Base-by-base conservation (phyloP, 768 basidiomycete species). In the Clathrus columnatus region DNA sequence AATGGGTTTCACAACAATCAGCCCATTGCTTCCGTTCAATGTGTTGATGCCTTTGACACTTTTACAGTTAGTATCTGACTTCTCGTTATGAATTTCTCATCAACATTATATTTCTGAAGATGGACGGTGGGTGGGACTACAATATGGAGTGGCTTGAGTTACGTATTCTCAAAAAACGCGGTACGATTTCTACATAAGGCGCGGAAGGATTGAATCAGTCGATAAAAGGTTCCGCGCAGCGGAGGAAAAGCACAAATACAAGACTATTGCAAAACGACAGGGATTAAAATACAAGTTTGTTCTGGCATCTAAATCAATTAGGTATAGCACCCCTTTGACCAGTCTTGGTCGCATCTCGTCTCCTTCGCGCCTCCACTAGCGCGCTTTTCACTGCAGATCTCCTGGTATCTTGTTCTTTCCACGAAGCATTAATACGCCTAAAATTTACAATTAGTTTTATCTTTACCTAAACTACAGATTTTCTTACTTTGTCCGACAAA, bases 91-190 rank as follows among this genome's bases (percentile, higher is more conserved):
- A 7, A 41, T n/a, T n/a, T 48, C 42, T 54, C 46, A 54, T 45
- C 20, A 52, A 18, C 42, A 14, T 29, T 18, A 26, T 26, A n/a
- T 55, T 20, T 20, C 16, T 23, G 7, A 54, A 98, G 95, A 65
- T 87, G 78, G 79, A 74, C 84, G 0, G 95, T 98, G 1, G 95
- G 87, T 0, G 79, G 79, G 4, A 96, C 95, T 6, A 99, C 95
- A 1, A 72, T 97, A 24, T 91, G 87, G 85, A 94, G 91, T 61
- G 95, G 95, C 10, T 63, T 87, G 47, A 88, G 87, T 18, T 91
- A 91, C 63, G 61, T 91, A 5, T 84, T 87, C 63, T 81, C 83
- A 6, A 87, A 83, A 64, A 76, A 84, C 58, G 86, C 85, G 0
- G 83, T 91, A 43, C 81, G 80, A 32, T 68, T 91, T 45, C 58